These are phyloP conservation scores for Amanita rimosa DNA, from an alignment of 768 basidiomycete genomes.

Conservation along the genomic window DNA sequence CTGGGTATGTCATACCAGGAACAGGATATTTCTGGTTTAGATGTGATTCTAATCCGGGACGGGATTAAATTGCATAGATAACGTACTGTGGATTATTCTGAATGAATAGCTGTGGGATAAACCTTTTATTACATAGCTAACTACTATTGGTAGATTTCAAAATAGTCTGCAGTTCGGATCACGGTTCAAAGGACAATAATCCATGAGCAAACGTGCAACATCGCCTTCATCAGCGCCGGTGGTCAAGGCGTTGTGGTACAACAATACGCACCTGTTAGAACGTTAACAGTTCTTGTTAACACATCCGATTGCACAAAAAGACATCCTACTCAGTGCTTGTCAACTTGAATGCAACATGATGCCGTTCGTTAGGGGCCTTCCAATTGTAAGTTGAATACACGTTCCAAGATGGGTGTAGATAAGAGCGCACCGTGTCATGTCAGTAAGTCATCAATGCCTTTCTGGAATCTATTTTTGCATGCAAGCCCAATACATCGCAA, in stretches of 20 bases:
- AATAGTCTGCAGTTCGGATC: not conserved
- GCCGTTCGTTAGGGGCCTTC: conserved; percentile 48
- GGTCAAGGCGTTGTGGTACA: conserved; percentile 60
- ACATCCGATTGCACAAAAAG: not conserved
- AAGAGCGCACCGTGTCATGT: conserved; percentile 47
- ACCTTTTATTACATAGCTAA: not conserved
- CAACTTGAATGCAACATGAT: conserved; percentile 2
- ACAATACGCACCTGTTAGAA: too few relatives aligned
- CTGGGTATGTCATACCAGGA: conserved; percentile 43
- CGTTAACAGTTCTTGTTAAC: too few relatives aligned
- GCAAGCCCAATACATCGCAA: conserved; percentile 20
- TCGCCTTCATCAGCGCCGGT: conserved; percentile 50
- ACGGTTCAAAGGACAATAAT: too few relatives aligned
- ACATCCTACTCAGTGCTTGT: conserved; percentile 27
- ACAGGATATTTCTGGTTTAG: conserved; percentile 40
- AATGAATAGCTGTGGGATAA: conserved; percentile 31
- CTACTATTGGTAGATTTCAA: conserved; percentile 23
- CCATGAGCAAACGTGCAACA: conserved; percentile 37
- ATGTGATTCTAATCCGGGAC: not conserved
- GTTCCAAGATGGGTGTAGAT: not conserved
- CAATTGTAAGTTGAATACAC: conserved; percentile 12
- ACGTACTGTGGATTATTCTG: conserved; percentile 24
- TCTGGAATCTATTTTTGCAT: conserved; percentile 10
- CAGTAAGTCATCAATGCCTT: conserved; percentile 41
- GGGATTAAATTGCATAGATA: not conserved